A percentile compares a stretch with the other conserved stretches of the same genome.
phyloP scores from a whole-genome alignment of 768 basidiomycete genomes.

The Neoboletus magnificus region DNA sequence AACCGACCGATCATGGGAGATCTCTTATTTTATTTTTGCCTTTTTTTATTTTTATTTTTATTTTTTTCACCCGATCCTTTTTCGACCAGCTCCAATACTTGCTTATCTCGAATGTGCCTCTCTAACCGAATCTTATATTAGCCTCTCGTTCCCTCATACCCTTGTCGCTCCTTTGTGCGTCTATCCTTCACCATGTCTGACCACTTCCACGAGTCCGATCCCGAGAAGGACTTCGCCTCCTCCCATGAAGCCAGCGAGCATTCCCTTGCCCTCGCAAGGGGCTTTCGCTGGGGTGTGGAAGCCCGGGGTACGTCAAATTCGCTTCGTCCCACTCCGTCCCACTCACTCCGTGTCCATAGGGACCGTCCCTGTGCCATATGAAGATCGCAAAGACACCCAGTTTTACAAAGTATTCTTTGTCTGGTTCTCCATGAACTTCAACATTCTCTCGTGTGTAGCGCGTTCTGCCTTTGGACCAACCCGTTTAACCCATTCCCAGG shows the following conservation, averaged over 20 bases:
- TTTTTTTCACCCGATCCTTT: not conserved
- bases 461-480: not conserved
- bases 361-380: conserved; percentile 49
- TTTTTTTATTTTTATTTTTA: not conserved
- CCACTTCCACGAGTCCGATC: conserved; percentile 17
- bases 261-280: conserved; percentile 5
- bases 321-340: not conserved
- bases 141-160: not conserved
- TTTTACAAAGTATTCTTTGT: conserved; percentile 66
- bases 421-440: conserved; percentile 71
- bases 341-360: conserved; percentile 29
- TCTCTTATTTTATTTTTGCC: not conserved
- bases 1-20: not conserved
- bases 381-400: conserved; percentile 53
- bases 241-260: conserved; percentile 3
- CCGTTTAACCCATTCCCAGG: conserved; percentile 27
- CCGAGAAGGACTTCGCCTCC: conserved; percentile 30
- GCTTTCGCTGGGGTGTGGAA: conserved; percentile 33
- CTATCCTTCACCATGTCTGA: conserved; percentile 23
- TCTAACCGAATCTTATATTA: conserved; percentile 10
- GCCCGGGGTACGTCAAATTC: conserved; percentile 22
- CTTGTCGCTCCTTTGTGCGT: conserved; percentile 5
- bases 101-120: conserved; percentile 5
- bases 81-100: not conserved
- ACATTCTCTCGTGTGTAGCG: conserved; percentile 49